Base-by-base conservation (phyloP, 2,329 filamentous ascomycete genomes). In the Fusarium guadeloupense region DNA sequence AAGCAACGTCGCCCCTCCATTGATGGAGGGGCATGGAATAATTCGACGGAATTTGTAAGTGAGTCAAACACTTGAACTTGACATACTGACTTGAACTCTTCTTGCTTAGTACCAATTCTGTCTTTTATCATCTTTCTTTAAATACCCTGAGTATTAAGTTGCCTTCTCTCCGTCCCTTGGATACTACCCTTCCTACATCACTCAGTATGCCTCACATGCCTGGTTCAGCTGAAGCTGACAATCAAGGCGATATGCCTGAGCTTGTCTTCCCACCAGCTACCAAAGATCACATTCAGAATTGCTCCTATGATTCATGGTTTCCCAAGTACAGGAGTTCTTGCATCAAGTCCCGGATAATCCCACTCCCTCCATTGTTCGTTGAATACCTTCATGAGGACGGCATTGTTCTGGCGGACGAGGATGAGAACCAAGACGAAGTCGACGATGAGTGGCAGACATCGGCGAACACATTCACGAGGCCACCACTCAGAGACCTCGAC, bases 251-350 rank as follows among this genome's bases (percentile, higher is more conserved):
- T 23, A 61, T 62, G 20, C 56, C 58, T 28, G 67, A 71, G 23
- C 42, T 92, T 16, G 86, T 85, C 17, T 98, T 99, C 72, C 91
- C 93, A 17, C 92, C 92, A 1, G 85, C 97, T 53, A 92, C 88
- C 26, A 90, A 89, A 72, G 86, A 89, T 40, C 94, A 99, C 71
- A 96, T 99, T 59, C 80, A 97, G 49, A 90, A 97, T 76, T 99
- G 94, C 78, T 96, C 95, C 35, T 97, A 96, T 76, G 91, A 97
- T 74, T 86, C 84, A 57, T 99, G 95, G 95, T 92, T 97, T 71
- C 87, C 90, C 41, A 89, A 85, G 83, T 97, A 96, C 74, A 89
- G 91, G 56, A 81, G 86, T 8, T 84, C 91, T 41, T 93, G 92
- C 28, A 90, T 96, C 37, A 95, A 94, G 79, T 93, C 94, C 3